Percentiles rank a stretch among this genome's conserved stretches.
These are phyloP conservation scores for Syzygium jambos DNA, from an alignment of 345 rosid genomes.

Conservation along the genomic window DNA sequence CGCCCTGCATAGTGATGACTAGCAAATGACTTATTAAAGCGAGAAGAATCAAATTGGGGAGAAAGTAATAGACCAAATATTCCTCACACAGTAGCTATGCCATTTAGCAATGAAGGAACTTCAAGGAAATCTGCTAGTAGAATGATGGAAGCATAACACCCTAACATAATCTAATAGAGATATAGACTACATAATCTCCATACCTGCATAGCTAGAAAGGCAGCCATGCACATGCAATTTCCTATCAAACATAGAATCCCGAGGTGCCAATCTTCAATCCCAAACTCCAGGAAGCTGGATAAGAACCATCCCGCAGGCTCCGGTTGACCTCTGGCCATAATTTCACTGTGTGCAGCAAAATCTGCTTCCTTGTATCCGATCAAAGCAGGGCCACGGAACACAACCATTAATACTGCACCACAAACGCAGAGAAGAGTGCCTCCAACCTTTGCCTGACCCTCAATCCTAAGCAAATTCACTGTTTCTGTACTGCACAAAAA, in stretches of 20 bases:
- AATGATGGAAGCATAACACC: background rate
- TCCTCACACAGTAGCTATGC: background rate
- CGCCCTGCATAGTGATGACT: background rate
- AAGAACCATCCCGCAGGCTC: constrained; percentile 80
- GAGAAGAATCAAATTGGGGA: background rate
- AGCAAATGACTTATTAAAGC: background rate
- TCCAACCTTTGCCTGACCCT: constrained; percentile 87
- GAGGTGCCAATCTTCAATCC: constrained; percentile 71
- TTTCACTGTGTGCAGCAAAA: constrained; percentile 38
- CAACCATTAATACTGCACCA: constrained; percentile 83
- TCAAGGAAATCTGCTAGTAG: background rate
- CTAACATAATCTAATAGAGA: background rate
- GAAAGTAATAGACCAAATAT: background rate
- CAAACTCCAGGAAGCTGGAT: constrained; percentile 46
- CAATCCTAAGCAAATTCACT: constrained; percentile 61
- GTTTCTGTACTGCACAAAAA: constrained; percentile 90
- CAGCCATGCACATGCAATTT: constrained; percentile 97
- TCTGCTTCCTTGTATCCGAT: constrained; percentile 51
- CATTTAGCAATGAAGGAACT: background rate
- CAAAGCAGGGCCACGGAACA: constrained; percentile 84
- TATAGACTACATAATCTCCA: background rate
- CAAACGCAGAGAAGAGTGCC: constrained; percentile 79
- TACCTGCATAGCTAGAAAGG: constrained; percentile 94
- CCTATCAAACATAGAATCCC: constrained; percentile 96
- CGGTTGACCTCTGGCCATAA: constrained; percentile 78